These are phyloP conservation scores for Quercus engelmannii DNA, from an alignment of 306 rosid genomes.

Conservation along the genomic window DNA sequence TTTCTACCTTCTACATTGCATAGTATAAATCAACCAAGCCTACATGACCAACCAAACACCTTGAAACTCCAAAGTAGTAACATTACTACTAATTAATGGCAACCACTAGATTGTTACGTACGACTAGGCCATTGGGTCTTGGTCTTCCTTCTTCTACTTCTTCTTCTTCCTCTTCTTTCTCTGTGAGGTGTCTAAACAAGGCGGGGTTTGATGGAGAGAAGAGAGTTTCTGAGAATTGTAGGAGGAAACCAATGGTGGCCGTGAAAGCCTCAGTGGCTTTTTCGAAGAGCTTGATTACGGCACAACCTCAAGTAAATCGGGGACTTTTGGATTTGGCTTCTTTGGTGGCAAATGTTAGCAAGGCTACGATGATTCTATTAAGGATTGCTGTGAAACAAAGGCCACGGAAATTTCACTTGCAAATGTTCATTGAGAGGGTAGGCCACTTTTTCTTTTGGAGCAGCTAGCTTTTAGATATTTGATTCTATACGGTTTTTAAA, in stretches of 20 bases:
- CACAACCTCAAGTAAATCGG: background rate
- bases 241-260: conserved; percentile 8
- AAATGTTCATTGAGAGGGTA: conserved; percentile 50
- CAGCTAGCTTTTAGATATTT: too few species aligned
- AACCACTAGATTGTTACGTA: conserved; percentile 27
- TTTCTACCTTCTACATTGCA: background rate
- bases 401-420: conserved; percentile 15
- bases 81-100: conserved; percentile 14
- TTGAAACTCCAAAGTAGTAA: background rate
- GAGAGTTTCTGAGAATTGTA: background rate
- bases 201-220: conserved; percentile 8
- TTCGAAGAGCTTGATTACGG: background rate
- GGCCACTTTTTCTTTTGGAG: background rate
- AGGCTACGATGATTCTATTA: conserved; percentile 9
- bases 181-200: conserved; percentile 4
- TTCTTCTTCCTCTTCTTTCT: background rate
- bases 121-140: conserved; percentile 16
- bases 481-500: too few species aligned
- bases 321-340: conserved; percentile 22
- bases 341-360: background rate
- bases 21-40: conserved; percentile 4
- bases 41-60: background rate
- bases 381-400: conserved; percentile 9
- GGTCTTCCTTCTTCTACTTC: conserved; percentile 16
- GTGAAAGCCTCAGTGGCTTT: conserved; percentile 16